Conservation (phyloP, 345 rosid genomes). For the Melastoma malabathricum region DNA sequence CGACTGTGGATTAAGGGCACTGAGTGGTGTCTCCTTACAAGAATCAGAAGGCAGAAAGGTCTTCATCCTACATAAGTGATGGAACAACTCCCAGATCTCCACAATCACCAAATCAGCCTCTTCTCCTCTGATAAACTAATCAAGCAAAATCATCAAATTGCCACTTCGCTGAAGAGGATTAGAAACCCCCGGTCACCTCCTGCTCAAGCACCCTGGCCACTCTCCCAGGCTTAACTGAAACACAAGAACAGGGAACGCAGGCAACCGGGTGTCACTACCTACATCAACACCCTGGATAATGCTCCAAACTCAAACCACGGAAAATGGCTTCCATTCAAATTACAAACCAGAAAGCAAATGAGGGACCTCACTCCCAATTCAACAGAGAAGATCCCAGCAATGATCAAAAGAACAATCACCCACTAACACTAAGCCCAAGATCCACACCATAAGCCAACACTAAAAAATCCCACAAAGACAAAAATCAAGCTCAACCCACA, state of each 20-base stretch:
- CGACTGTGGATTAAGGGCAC: slow-evolving; percentile 85
- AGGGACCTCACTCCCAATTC: no score
- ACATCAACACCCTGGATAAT: no score
- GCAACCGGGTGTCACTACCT: no score
- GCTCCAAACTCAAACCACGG: no score
- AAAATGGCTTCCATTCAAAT: no score
- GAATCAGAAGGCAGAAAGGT: slow-evolving; percentile 68
- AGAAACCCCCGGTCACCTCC: neutral
- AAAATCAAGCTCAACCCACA: neutral
- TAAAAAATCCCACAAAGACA: neutral
- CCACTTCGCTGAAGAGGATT: slow-evolving; percentile 7
- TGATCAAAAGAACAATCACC: no score
- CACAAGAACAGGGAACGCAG: no score
- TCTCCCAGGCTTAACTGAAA: no score
- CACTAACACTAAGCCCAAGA: neutral
- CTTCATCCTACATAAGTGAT: slow-evolving; percentile 87
- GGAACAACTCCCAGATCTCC: slow-evolving; percentile 96
- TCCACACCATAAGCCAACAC: neutral
- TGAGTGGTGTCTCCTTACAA: slow-evolving; percentile 71
- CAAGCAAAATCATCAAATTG: slow-evolving; percentile 12
- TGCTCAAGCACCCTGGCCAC: no score
- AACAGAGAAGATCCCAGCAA: no score
- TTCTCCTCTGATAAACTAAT: slow-evolving; percentile 7
- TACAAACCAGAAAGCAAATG: no score
- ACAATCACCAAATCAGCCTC: slow-evolving; percentile 38